Percentiles rank a stretch among this genome's conserved stretches.
Evolutionary conservation across 2,329 filamentous ascomycete species (phyloP).

Genomic region (Xylariaceae sp.): DNA sequence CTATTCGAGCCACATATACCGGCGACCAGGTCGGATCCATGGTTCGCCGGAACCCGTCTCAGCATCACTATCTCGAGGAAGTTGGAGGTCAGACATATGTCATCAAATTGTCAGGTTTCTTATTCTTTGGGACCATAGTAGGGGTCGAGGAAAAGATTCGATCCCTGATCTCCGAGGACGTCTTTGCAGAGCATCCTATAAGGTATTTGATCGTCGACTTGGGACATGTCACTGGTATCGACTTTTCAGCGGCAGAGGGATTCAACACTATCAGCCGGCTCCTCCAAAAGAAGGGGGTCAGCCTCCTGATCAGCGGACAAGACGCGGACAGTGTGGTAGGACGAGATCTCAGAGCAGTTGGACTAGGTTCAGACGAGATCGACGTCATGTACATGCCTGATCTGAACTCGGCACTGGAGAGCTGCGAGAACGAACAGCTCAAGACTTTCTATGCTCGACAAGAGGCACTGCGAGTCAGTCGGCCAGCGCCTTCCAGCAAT

Average conservation of each 20-base stretch:
- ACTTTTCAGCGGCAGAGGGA: constrained; percentile 93
- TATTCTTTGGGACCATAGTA: constrained; percentile 98
- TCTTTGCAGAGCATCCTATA: constrained; percentile 71
- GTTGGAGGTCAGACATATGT: constrained; percentile 85
- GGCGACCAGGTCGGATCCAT: constrained; percentile 87
- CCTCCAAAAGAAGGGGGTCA: constrained; percentile 67
- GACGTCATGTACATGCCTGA: constrained; percentile 78
- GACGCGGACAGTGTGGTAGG: constrained; percentile 69
- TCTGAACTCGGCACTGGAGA: constrained; percentile 87
- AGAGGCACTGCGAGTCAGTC: constrained; percentile 47
- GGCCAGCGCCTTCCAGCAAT: constrained; percentile 33
- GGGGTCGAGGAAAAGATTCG: constrained; percentile 87
- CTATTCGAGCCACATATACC: constrained; percentile 83
- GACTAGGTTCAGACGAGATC: constrained; percentile 64
- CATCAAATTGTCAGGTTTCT: constrained; percentile 83
- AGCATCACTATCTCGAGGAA: constrained; percentile 77
- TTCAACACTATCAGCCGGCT: constrained; percentile 89
- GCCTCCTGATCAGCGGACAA: constrained; percentile 76
- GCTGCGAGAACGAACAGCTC: constrained; percentile 88
- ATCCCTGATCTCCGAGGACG: constrained; percentile 71
- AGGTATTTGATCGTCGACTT: constrained; percentile 87
- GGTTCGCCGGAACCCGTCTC: constrained; percentile 81
- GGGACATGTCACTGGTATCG: constrained; percentile 80
- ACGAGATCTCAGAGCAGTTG: constrained; percentile 72
- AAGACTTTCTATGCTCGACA: constrained; percentile 69